Base-by-base conservation (phyloP, 2,329 filamentous ascomycete species). In the Cladophialophora exuberans region DNA sequence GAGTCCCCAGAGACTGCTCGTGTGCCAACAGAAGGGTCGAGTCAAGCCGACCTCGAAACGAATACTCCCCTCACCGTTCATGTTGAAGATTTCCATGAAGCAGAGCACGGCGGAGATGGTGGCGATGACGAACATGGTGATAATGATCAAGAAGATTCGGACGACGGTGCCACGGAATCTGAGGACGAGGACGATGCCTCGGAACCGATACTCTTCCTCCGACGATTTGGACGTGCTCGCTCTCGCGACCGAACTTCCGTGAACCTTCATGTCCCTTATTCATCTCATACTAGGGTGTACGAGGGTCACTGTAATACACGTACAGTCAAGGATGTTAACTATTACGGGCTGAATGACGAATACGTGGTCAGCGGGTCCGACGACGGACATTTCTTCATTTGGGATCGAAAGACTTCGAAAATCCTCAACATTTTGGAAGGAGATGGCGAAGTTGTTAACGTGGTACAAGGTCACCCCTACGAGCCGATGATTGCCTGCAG, bases 241-340 rank as follows among this genome's bases (percentile, higher is more conserved):
- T 73, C 72, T 41, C 70, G 70, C 18, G 67, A 73, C 22, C 75
- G 80, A 48, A 73, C 78, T 46, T 72, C 75, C 15, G 80, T 86
- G 13, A 81, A 85, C 57, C 64, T 70, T 0, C 68, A 82, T 47
- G 76, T 82, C 4, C 79, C 82, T 11, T 84, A 82, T 63, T 76
- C 73, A 15, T 72, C 80, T 1, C 81, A 85, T 60, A 83, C 79
- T 2, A 79, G 79, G 33, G 69, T 76, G 17, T 88, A 86, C 65
- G 73, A 75, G 2, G 85, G 85, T 2, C 85, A 87, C 66, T 87
- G 84, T 71, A 87, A 87, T 61, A 77, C 85, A 48, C 79, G 83
- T 60, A 87, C 83, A 1, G 83, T 87, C 62, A 88, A 88, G 63
- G 85, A 88, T 64, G 83, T 87, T 56, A 87, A 87, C 57, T 88